Evolutionary conservation across 225 moss, liverwort and hornwort species (phyloP).

Genomic region (Bryum argenteum): DNA sequence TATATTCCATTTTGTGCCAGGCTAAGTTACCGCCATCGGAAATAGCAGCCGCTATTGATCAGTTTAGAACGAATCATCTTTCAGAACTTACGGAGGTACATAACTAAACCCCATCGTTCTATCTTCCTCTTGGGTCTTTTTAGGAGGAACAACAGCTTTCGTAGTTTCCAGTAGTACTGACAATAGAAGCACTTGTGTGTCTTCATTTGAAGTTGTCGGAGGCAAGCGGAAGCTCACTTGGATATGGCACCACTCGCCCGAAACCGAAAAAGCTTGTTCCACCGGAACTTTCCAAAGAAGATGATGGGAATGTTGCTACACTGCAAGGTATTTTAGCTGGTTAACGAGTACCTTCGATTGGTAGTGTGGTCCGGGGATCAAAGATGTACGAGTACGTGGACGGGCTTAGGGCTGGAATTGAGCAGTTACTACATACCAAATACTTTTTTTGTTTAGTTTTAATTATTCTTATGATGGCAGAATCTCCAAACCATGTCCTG

Average conservation of each 20-base stretch:
- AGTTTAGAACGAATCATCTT: constrained; percentile 72
- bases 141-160: too few species aligned
- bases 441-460: too few species aligned
- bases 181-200: constrained; percentile 6
- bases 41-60: constrained; percentile 80
- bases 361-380: not conserved
- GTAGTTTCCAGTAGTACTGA: not conserved
- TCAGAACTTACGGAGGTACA: constrained; percentile 90
- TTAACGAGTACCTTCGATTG: constrained; percentile 22
- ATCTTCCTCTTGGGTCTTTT: too few species aligned
- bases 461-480: too few species aligned
- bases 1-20: constrained; percentile 27
- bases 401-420: too few species aligned
- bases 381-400: too few species aligned
- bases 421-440: too few species aligned
- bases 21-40: constrained; percentile 76
- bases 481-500: too few species aligned
- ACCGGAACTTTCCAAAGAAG: constrained; percentile 32
- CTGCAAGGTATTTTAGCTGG: constrained; percentile 48
- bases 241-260: constrained; percentile 77
- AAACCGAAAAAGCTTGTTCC: constrained; percentile 51
- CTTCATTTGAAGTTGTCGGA: constrained; percentile 71
- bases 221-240: constrained; percentile 87
- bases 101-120: not conserved
- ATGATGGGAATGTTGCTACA: constrained; percentile 23